Conservation (phyloP, 2,329 filamentous ascomycete genomes). For the Fusarium redolens region DNA sequence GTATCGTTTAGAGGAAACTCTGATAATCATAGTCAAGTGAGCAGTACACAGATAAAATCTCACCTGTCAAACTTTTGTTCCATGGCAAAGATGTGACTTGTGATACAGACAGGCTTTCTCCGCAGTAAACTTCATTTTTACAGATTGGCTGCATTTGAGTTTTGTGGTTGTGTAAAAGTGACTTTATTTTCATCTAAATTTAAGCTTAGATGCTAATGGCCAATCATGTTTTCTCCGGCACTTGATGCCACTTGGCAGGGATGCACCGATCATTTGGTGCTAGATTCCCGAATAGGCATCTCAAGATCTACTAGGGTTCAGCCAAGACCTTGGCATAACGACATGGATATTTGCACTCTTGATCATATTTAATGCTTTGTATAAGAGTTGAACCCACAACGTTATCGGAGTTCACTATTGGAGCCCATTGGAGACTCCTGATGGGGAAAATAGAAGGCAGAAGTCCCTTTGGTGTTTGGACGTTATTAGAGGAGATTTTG, state of each 20-base stretch:
- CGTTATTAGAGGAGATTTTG: too few species aligned
- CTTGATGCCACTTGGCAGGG: neutral
- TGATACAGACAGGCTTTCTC: too few species aligned
- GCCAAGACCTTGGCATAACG: slow-evolving; percentile 23
- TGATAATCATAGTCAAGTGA: neutral
- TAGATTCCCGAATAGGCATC: slow-evolving; percentile 2
- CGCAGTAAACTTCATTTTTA: neutral
- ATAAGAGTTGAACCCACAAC: neutral
- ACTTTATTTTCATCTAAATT: neutral
- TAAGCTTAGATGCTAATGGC: neutral
- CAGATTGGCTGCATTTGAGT: neutral
- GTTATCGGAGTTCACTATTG: neutral
- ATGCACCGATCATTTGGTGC: neutral
- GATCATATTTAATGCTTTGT: neutral
- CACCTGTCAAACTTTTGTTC: neutral
- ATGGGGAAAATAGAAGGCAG: neutral
- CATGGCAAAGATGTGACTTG: neutral
- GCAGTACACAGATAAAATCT: neutral
- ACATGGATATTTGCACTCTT: neutral
- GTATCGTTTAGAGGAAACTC: neutral
- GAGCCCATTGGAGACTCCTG: too few species aligned
- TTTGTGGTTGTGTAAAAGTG: neutral
- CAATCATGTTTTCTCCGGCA: slow-evolving; percentile 5
- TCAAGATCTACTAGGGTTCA: neutral
- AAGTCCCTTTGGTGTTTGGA: neutral